These are phyloP conservation scores for Aspergillus sp. DNA, from an alignment of 2,329 filamentous ascomycete species.

Conservation along the genomic window DNA sequence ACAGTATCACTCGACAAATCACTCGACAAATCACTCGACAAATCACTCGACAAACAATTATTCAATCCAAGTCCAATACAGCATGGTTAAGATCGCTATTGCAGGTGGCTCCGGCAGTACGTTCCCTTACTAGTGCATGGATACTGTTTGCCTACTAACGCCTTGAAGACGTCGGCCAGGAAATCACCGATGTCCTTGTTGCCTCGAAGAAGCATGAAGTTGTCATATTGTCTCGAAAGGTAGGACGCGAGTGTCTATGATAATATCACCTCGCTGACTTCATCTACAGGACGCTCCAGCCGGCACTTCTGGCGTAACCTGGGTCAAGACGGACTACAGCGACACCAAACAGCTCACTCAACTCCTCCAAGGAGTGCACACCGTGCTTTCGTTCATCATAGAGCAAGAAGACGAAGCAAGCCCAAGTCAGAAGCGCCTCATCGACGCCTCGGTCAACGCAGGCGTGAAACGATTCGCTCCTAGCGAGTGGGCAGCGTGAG, in stretches of 20 bases:
- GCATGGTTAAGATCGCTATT: conserved; percentile 10
- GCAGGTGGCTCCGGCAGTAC: conserved; percentile 4
- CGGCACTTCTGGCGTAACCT: background rate
- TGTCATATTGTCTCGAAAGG: conserved; percentile 3
- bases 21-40: background rate
- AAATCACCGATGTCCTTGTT: conserved; percentile 9
- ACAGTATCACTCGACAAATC: background rate
- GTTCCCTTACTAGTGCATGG: background rate
- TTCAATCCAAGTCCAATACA: background rate
- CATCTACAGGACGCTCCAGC: background rate
- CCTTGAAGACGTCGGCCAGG: conserved; percentile 2
- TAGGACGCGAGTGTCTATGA: background rate
- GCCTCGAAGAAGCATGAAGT: conserved; percentile 6
- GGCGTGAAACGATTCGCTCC: conserved; percentile 14
- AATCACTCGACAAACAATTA: too few species aligned
- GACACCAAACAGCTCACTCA: background rate
- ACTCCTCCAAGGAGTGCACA: conserved; percentile 3
- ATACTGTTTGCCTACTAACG: background rate
- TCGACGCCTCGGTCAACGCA: conserved; percentile 4
- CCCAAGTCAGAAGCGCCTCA: conserved; percentile 2
- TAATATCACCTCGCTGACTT: background rate
- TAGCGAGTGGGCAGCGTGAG: conserved; percentile 10
- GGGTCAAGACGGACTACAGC: conserved; percentile 4
- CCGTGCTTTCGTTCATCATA: conserved; percentile 7
- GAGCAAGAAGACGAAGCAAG: background rate